Conservation (phyloP, 2,329 filamentous ascomycete species). For the Bisporella sp. region DNA sequence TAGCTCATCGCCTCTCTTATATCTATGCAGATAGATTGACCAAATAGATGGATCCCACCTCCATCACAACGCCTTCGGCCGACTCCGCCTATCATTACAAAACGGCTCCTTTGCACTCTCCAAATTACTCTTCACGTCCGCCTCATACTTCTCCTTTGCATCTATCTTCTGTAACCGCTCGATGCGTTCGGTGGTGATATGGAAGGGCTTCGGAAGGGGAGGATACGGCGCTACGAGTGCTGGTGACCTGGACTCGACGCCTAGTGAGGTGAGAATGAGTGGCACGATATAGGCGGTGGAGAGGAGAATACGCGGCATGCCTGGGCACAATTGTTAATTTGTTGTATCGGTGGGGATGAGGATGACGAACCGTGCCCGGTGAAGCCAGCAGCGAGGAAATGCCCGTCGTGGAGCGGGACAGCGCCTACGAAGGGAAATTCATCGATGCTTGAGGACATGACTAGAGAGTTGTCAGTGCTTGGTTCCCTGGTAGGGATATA, state of each 20-base stretch:
- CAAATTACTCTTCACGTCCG: constrained; percentile 1
- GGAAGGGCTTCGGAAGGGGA: constrained; percentile 24
- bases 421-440: constrained; percentile 35
- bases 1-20: background rate
- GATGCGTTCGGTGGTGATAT: constrained; percentile 22
- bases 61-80: background rate
- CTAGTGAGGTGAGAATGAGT: constrained; percentile 18
- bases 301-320: constrained; percentile 28
- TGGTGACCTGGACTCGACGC: constrained; percentile 15
- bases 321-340: constrained; percentile 2
- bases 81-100: constrained; percentile 10
- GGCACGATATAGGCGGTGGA: constrained; percentile 24
- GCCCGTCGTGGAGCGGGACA: constrained; percentile 32
- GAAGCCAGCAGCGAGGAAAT: constrained; percentile 40
- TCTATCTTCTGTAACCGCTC: constrained; percentile 13
- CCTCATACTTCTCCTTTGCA: constrained; percentile 3
- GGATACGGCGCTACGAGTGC: constrained; percentile 16
- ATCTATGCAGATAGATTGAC: background rate
- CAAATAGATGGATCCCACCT: background rate
- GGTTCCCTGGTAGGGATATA: background rate
- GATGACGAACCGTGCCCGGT: constrained; percentile 35
- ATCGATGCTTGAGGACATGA: constrained; percentile 24
- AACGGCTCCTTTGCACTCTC: constrained; percentile 15
- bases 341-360: background rate
- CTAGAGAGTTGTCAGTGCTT: background rate